Conservation (phyloP, 768 basidiomycete genomes). For the Podaxis pistillaris region DNA sequence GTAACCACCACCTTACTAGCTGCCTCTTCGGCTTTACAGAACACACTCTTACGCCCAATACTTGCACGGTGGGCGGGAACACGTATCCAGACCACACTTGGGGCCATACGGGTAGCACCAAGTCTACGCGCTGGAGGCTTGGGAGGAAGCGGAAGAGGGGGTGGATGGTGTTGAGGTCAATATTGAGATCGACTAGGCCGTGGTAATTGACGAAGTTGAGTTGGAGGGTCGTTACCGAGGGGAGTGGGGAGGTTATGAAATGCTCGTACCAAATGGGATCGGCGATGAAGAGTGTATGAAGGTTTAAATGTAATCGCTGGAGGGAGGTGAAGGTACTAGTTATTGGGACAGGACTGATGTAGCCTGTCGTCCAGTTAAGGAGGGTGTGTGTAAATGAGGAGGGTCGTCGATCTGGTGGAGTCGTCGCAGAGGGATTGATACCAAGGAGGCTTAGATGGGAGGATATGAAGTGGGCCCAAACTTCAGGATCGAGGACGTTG, state of each 20-base stretch:
- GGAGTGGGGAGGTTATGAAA: constrained; percentile 6
- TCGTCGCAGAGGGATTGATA: constrained; percentile 14
- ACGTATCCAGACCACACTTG: neutral
- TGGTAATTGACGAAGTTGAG: constrained; percentile 6
- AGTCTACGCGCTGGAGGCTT: neutral
- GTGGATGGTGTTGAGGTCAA: neutral
- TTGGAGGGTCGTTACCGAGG: constrained; percentile 15
- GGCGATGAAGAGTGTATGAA: neutral
- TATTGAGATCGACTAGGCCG: neutral
- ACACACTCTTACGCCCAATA: constrained; percentile 2
- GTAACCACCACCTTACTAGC: neutral
- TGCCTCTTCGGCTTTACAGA: neutral
- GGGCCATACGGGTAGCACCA: constrained; percentile 4
- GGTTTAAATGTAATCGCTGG: neutral
- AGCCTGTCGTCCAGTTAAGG: neutral
- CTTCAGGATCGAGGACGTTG: neutral
- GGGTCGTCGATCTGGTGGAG: neutral
- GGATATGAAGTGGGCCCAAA: constrained; percentile 18
- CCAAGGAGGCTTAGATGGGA: constrained; percentile 17
- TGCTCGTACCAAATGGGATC: neutral
- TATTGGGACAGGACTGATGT: neutral
- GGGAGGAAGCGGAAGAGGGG: neutral
- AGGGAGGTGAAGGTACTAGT: constrained; percentile 1
- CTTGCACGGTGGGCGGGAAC: neutral
- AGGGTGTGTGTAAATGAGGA: neutral